phyloP scores from a whole-genome alignment of 2,329 filamentous ascomycete genomes.

The Teratosphaeria zuluensis region DNA sequence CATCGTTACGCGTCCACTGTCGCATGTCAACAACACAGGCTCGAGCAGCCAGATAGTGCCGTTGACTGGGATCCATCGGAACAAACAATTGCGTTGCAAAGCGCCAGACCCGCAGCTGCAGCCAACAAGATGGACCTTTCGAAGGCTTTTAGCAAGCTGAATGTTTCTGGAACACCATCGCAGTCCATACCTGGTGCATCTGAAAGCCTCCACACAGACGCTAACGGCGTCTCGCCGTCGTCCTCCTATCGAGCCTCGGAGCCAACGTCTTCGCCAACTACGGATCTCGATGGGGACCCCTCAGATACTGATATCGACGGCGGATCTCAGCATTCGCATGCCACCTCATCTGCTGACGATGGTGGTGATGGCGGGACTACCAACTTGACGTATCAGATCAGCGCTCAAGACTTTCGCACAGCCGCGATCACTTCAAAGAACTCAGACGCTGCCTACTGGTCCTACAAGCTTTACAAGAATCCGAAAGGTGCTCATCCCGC shows the following conservation, averaged over 20 bases:
- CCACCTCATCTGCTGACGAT: background rate
- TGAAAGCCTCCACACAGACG: background rate
- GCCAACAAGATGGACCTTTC: background rate
- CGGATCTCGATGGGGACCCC: background rate
- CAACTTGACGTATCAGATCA: background rate
- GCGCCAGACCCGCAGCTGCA: background rate
- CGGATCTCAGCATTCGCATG: background rate
- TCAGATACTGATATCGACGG: background rate
- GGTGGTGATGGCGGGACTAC: background rate
- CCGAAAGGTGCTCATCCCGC: conserved; percentile 46
- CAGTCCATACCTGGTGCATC: background rate
- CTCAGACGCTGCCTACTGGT: conserved; percentile 43
- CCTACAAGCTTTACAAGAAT: conserved; percentile 56
- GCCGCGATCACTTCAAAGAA: conserved; percentile 20
- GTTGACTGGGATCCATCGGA: background rate
- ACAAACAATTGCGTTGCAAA: background rate
- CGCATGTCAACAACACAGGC: background rate
- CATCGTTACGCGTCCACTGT: background rate
- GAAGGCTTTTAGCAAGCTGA: background rate
- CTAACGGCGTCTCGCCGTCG: background rate
- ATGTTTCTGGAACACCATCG: background rate
- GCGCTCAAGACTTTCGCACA: conserved; percentile 13
- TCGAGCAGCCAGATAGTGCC: background rate
- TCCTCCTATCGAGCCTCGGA: background rate
- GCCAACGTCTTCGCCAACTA: background rate